Evolutionary conservation across 257 asterid genomes (phyloP).

Genomic region (Scutellaria baicalensis): DNA sequence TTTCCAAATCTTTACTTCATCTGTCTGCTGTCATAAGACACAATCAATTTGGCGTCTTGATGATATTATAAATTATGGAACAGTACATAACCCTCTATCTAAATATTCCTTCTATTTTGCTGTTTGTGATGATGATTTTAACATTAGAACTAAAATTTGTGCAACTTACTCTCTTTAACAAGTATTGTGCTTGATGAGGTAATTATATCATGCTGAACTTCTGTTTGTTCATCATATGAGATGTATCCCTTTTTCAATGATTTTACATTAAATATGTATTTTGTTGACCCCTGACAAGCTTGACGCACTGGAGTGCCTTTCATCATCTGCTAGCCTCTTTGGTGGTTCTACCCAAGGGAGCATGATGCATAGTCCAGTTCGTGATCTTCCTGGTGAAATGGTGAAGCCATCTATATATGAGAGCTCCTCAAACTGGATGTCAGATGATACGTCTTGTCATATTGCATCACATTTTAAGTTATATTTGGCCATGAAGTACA

Average conservation of each 20-base stretch:
- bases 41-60: background rate
- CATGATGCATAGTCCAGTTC: conserved; percentile 29
- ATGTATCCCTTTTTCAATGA: background rate
- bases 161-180: background rate
- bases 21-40: background rate
- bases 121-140: background rate
- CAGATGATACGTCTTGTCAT: conserved; percentile 44
- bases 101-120: background rate
- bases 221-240: conserved; percentile 1
- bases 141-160: background rate
- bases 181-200: conserved; percentile 1
- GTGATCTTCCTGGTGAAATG: conserved; percentile 47
- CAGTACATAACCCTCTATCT: background rate
- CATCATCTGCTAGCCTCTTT: conserved; percentile 41
- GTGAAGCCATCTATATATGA: conserved; percentile 30
- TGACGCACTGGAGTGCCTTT: conserved; percentile 90
- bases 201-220: conserved; percentile 1
- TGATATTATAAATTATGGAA: conserved; percentile 1
- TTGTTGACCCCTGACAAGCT: too few relatives aligned
- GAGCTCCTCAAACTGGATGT: conserved; percentile 73
- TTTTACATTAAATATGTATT: background rate
- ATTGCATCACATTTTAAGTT: conserved; percentile 42
- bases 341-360: conserved; percentile 48
- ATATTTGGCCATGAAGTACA: conserved; percentile 64
- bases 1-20: background rate